phyloP scores from a whole-genome alignment of 2,329 filamentous ascomycete species.

The Dryadomyces sulphureus region DNA sequence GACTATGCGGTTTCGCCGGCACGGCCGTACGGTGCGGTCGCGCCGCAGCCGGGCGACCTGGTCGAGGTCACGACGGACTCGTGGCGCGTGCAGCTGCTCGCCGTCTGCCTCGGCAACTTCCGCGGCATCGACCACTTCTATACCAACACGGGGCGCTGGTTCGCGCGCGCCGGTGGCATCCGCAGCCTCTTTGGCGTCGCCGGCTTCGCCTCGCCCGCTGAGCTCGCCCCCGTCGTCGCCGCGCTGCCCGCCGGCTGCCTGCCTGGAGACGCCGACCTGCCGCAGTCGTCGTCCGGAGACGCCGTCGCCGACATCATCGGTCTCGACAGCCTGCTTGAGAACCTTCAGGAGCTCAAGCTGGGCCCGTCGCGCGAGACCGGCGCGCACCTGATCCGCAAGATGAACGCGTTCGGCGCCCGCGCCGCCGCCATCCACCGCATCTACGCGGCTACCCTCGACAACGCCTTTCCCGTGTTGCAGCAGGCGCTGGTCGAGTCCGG shows the following conservation, averaged over 20 bases:
- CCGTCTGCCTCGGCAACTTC: conserved; percentile 36
- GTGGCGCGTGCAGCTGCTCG: conserved; percentile 29
- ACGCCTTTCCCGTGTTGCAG: conserved; percentile 24
- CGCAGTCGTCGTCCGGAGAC: neutral
- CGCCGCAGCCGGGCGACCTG: conserved; percentile 29
- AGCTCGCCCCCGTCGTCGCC: conserved; percentile 26
- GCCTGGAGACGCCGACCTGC: neutral
- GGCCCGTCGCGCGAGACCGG: conserved; percentile 28
- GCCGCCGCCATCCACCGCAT: conserved; percentile 30
- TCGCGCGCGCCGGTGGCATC: conserved; percentile 26
- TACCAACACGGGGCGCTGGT: conserved; percentile 34
- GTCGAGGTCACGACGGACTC: conserved; percentile 26
- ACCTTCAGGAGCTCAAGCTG: conserved; percentile 24
- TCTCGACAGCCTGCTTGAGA: conserved; percentile 17
- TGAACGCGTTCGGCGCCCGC: conserved; percentile 28
- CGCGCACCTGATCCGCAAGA: conserved; percentile 27
- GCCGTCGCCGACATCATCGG: neutral
- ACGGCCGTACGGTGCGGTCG: conserved; percentile 11
- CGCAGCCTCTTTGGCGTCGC: conserved; percentile 34
- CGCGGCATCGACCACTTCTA: conserved; percentile 39
- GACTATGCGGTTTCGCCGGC: conserved; percentile 10
- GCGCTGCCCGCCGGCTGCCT: conserved; percentile 19
- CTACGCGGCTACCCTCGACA: conserved; percentile 32
- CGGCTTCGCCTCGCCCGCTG: conserved; percentile 25
- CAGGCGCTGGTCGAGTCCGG: neutral